Evolutionary conservation across 2,329 filamentous ascomycete species (phyloP), one percentile per base, ranked within the genome.

Genomic region (Diaporthe humulicola): DNA sequence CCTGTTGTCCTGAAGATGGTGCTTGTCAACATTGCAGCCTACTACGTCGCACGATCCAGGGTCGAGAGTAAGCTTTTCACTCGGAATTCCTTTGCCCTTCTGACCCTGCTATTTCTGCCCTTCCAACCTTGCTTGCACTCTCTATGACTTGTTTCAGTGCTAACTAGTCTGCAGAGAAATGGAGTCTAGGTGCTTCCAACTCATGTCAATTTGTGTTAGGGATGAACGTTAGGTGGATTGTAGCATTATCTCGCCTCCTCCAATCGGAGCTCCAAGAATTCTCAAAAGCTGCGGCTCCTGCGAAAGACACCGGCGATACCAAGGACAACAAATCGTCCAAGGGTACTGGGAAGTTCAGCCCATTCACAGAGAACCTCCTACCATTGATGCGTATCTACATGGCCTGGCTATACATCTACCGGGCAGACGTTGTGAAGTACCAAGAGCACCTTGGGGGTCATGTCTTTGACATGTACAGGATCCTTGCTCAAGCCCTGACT

Each of bases 11-110:
- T 94, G 76, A 97, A 95, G 81, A 93, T 98, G 83, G 90, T 94
- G 8, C 86, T 98, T 58, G 91, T 96, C 78, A 98, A 97, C 79
- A 93, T 98, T 76, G 92, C 95, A 8, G 95, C 96, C 9, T 95
- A 97, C 82, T 90, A 93, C 77, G 89, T 94, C 80, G 93, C 95
- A 57, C 88, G 87, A 40, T 85, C 90, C 33, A 90, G 89, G 78
- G 88, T 92, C 76, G 86, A 87, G 81, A 85, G 92, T 92, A 77
- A 76, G 86, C 80, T 45, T 17, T 52, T 50, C 28, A 64, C 54
- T 66, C 30, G 58, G 33, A 64, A 58, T 28, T 42, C 48, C 36
- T 64, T 71, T 28, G 3, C 56, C 22, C 28, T 30, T 25, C 17
- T 15, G 10, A 22, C 17, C 17, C 15, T 40, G 25, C 17, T 15